A percentile compares a stretch with the other conserved stretches of the same genome.
phyloP scores from a whole-genome alignment of 148 eudicot species.

The Rhododendron henanense region DNA sequence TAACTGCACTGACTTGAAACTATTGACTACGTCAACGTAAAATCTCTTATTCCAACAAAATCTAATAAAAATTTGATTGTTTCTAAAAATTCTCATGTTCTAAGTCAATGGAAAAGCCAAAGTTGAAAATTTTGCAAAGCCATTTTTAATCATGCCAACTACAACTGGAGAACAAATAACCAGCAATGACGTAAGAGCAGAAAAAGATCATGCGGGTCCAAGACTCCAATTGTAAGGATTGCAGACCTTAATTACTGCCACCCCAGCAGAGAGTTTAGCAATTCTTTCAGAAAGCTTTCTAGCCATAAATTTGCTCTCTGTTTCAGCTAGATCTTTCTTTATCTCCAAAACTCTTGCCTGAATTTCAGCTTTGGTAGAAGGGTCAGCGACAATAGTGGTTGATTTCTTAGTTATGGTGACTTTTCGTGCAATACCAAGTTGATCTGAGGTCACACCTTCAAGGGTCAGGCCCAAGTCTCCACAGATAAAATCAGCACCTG shows the following conservation, averaged over 20 bases:
- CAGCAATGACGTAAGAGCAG: not conserved
- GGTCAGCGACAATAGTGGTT: slow-evolving; percentile 83
- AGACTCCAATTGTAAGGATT: not conserved
- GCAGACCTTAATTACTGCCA: slow-evolving; percentile 79
- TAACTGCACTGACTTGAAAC: not conserved
- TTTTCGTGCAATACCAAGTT: slow-evolving; percentile 88
- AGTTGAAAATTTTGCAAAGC: slow-evolving; percentile 1
- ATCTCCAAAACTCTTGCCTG: slow-evolving; percentile 83
- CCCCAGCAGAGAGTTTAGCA: slow-evolving; percentile 91
- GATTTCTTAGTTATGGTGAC: slow-evolving; percentile 61
- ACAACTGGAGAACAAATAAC: slow-evolving; percentile 6
- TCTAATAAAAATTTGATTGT: not conserved
- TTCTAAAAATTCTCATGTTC: not conserved
- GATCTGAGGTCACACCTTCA: slow-evolving; percentile 76
- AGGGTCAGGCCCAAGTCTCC: slow-evolving; percentile 80
- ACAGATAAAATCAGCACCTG: slow-evolving; percentile 90
- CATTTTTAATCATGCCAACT: slow-evolving; percentile 5
- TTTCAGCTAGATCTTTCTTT: slow-evolving; percentile 83
- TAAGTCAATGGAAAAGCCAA: not conserved
- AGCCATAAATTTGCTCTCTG: slow-evolving; percentile 49
- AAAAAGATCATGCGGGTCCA: not conserved
- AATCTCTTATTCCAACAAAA: not conserved
- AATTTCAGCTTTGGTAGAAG: slow-evolving; percentile 79
- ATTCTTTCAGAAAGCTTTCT: slow-evolving; percentile 75
- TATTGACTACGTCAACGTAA: not conserved